These are phyloP conservation scores for Camelina hispida DNA, from an alignment of 345 rosid genomes.

Conservation along the genomic window DNA sequence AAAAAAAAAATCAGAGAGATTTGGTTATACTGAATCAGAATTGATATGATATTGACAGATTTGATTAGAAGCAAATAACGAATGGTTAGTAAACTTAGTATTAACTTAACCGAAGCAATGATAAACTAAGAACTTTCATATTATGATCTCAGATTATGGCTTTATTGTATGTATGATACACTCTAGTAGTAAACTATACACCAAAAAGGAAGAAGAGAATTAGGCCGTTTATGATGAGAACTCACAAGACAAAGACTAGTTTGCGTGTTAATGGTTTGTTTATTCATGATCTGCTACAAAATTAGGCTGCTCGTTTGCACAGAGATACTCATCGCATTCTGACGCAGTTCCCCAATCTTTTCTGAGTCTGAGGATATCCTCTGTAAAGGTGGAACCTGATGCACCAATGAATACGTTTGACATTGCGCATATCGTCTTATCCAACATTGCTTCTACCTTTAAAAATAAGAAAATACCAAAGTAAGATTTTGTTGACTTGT, in stretches of 20 bases:
- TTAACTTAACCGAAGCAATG: slow-evolving; percentile 12
- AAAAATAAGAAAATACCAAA: background rate
- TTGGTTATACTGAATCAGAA: slow-evolving; percentile 3
- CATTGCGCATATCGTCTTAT: slow-evolving; percentile 84
- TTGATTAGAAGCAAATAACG: background rate
- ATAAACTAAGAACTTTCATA: background rate
- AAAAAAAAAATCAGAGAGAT: no score
- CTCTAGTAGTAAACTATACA: slow-evolving; percentile 28
- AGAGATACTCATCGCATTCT: slow-evolving; percentile 86
- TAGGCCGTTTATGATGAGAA: slow-evolving; percentile 27
- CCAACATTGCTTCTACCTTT: slow-evolving; percentile 98
- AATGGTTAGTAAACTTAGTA: slow-evolving; percentile 15
- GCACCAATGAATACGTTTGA: slow-evolving; percentile 88
- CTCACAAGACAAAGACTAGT: slow-evolving; percentile 24
- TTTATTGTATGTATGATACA: slow-evolving; percentile 42
- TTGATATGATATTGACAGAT: background rate
- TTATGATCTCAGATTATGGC: background rate
- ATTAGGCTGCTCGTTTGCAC: slow-evolving; percentile 84
- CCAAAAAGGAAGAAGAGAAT: background rate
- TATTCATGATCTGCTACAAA: slow-evolving; percentile 71
- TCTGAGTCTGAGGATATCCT: slow-evolving; percentile 82
- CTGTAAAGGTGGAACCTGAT: slow-evolving; percentile 85
- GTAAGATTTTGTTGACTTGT: slow-evolving; percentile 3
- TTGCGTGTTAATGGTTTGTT: slow-evolving; percentile 25
- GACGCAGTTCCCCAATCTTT: slow-evolving; percentile 91